A percentile compares a stretch with the other conserved stretches of the same genome.
Evolutionary conservation across 805 yeast genomes (phyloP).

Genomic region (Kodamaea restingae): DNA sequence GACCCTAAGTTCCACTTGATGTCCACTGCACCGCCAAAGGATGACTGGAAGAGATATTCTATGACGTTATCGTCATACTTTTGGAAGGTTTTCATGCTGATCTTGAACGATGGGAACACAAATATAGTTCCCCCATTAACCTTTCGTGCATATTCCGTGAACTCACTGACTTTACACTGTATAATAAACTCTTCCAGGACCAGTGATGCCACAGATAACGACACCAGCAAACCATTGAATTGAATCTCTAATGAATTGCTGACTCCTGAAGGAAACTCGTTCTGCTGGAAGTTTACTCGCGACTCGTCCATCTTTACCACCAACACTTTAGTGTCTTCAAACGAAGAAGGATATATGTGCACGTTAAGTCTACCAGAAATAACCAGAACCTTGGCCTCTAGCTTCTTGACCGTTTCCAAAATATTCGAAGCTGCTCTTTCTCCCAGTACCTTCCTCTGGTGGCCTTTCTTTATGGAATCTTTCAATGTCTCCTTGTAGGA

Average conservation of each 20-base stretch:
- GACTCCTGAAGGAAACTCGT: conserved; percentile 40
- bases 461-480: conserved; percentile 36
- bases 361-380: conserved; percentile 51
- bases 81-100: conserved; percentile 76
- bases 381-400: conserved; percentile 69
- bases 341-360: conserved; percentile 78
- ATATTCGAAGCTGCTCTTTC: conserved; percentile 14
- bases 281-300: conserved; percentile 49
- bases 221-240: conserved; percentile 59
- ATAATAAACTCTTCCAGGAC: conserved; percentile 47
- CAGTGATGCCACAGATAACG: conserved; percentile 58
- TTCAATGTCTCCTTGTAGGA: conserved; percentile 73
- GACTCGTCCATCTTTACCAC: conserved; percentile 55
- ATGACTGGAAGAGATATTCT: conserved; percentile 63
- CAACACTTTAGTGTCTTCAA: conserved; percentile 73
- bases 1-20: conserved; percentile 94
- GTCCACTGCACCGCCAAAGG: conserved; percentile 87
- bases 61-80: conserved; percentile 47
- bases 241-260: conserved; percentile 58
- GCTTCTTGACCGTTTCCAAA: conserved; percentile 33
- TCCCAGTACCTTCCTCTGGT: conserved; percentile 2
- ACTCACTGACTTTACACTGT: conserved; percentile 48
- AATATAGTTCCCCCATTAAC: conserved; percentile 80
- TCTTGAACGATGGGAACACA: conserved; percentile 68
- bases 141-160: conserved; percentile 49